A percentile compares a stretch with the other conserved stretches of the same genome.
Evolutionary conservation across 2,329 filamentous ascomycete species (phyloP).

Genomic region (Cladophialophora immunda): DNA sequence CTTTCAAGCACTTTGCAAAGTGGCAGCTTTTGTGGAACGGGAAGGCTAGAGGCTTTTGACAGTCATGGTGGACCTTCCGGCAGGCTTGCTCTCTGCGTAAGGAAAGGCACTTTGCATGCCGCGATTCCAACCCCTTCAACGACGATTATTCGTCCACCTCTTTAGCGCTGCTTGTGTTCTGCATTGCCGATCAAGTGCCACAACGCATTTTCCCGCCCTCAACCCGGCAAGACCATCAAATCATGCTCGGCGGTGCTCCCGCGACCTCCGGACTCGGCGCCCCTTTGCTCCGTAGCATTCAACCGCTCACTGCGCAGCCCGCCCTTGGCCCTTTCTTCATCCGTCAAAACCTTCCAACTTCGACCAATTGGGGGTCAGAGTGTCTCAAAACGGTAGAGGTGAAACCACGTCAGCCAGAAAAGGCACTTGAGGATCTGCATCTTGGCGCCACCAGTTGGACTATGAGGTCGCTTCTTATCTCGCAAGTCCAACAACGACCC

Average conservation of each 20-base stretch:
- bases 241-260: conserved; percentile 6
- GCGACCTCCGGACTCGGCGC: conserved; percentile 15
- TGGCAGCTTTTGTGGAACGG: background rate
- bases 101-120: background rate
- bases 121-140: background rate
- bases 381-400: conserved; percentile 1
- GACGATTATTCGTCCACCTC: conserved; percentile 13
- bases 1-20: background rate
- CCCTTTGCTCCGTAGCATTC: background rate
- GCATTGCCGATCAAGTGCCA: conserved; percentile 22
- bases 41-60: background rate
- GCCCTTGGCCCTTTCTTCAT: background rate
- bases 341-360: conserved; percentile 7
- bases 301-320: background rate
- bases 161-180: conserved; percentile 10
- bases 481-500: background rate
- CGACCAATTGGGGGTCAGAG: background rate
- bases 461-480: background rate
- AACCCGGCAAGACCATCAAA: conserved; percentile 12
- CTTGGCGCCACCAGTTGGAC: conserved; percentile 8
- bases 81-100: background rate
- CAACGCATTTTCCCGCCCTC: conserved; percentile 8
- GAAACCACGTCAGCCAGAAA: conserved; percentile 8
- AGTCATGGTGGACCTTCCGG: background rate
- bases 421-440: conserved; percentile 12